Conservation (phyloP, 441 rosid genomes). For the Euphorbia schlechtendalii region DNA sequence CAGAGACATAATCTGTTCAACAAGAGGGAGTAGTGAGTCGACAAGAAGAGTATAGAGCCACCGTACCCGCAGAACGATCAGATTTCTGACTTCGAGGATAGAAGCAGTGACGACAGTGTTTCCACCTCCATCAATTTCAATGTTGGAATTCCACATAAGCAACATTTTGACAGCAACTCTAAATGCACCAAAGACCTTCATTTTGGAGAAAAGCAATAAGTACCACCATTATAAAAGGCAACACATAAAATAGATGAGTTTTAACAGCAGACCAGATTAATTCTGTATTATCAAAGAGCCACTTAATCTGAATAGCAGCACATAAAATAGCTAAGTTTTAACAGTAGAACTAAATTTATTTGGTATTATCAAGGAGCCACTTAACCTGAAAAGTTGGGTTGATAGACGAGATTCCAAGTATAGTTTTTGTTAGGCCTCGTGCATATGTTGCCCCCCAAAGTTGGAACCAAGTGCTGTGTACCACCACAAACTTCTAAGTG, state of each 20-base stretch:
- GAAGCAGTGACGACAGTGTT: constrained; percentile 87
- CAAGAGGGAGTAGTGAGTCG: constrained; percentile 11
- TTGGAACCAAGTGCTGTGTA: no score
- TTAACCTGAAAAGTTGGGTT: not conserved
- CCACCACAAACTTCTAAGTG: no score
- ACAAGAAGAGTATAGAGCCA: constrained; percentile 12
- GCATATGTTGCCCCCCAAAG: no score
- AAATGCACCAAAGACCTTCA: constrained; percentile 96
- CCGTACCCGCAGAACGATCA: constrained; percentile 88
- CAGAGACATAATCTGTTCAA: constrained; percentile 5
- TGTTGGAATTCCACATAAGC: constrained; percentile 95
- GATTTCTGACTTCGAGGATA: constrained; percentile 93
- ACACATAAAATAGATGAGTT: constrained; percentile 12
- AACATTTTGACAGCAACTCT: constrained; percentile 90
- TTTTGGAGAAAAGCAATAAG: constrained; percentile 20
- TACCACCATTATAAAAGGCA: constrained; percentile 13
- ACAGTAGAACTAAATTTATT: constrained; percentile 7
- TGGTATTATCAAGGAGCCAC: not conserved
- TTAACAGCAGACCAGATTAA: constrained; percentile 10
- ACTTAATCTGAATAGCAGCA: constrained; percentile 3
- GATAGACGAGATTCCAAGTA: not conserved
- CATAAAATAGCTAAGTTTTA: constrained; percentile 15
- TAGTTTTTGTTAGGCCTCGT: not conserved
- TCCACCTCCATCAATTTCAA: constrained; percentile 93
- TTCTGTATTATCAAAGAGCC: not conserved